phyloP scores from a whole-genome alignment of 257 asterid species.

The Solanum paucissectum region DNA sequence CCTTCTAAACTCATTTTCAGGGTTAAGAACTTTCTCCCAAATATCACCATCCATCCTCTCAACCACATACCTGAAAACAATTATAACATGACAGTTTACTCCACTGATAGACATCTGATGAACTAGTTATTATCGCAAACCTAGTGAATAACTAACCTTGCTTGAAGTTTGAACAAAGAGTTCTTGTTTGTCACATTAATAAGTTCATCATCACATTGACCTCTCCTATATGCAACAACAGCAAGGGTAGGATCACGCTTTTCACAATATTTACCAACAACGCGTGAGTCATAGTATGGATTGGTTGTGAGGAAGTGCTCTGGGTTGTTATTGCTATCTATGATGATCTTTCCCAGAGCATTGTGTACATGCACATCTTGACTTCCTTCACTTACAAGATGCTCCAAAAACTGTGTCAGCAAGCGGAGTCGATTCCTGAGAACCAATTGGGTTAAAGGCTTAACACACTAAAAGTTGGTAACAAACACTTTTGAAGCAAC shows the following conservation, averaged over 20 bases:
- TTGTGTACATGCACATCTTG: constrained; percentile 99
- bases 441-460: constrained; percentile 9
- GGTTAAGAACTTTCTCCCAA: constrained; percentile 91
- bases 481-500: background rate
- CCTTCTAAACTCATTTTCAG: constrained; percentile 95
- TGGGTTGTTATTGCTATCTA: constrained; percentile 95
- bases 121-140: background rate
- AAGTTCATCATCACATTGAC: constrained; percentile 96
- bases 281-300: constrained; percentile 95
- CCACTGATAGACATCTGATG: background rate
- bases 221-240: constrained; percentile 97
- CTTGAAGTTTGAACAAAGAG: constrained; percentile 91
- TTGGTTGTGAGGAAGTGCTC: constrained; percentile 99
- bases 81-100: background rate
- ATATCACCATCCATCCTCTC: constrained; percentile 98
- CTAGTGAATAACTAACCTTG: constrained; percentile 54
- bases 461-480: background rate
- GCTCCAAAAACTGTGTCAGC: constrained; percentile 97
- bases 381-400: constrained; percentile 99
- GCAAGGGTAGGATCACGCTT: constrained; percentile 99
- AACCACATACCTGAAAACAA: constrained; percentile 70
- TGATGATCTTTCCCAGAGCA: constrained; percentile 96
- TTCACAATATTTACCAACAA: constrained; percentile 99
- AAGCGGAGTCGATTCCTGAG: constrained; percentile 96
- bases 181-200: constrained; percentile 91